These are phyloP conservation scores for Ulota crispa DNA, from an alignment of 225 moss, liverwort and hornwort genomes.

Conservation along the genomic window DNA sequence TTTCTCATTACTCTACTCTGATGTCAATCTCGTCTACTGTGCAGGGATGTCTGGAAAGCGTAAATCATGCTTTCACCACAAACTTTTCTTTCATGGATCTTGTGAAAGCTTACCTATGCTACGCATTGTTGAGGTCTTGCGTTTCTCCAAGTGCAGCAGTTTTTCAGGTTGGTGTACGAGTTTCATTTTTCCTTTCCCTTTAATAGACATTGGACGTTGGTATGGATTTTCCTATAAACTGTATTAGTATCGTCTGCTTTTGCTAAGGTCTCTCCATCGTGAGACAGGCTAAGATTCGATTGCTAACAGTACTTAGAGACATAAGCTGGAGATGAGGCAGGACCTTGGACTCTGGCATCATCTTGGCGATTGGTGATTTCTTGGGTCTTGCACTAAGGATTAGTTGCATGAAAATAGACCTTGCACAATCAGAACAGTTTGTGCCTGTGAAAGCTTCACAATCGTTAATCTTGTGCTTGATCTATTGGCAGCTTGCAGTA, in stretches of 20 bases:
- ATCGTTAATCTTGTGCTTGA: slow-evolving; percentile 27
- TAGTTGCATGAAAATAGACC: background rate
- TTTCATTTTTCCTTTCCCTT: background rate
- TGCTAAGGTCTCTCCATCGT: background rate
- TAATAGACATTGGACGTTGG: background rate
- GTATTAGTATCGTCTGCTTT: background rate
- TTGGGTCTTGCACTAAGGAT: background rate
- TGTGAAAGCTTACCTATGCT: slow-evolving; percentile 94
- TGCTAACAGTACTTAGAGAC: background rate
- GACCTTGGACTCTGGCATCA: slow-evolving; percentile 6
- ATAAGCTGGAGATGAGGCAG: slow-evolving; percentile 12
- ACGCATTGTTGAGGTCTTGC: slow-evolving; percentile 89
- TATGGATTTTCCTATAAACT: background rate
- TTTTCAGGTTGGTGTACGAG: slow-evolving; percentile 70
- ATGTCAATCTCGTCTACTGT: slow-evolving; percentile 5
- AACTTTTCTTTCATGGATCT: slow-evolving; percentile 93
- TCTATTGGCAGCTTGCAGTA: slow-evolving; percentile 69
- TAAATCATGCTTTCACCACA: slow-evolving; percentile 77
- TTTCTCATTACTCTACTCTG: background rate
- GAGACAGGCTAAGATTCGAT: background rate
- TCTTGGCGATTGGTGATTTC: slow-evolving; percentile 17
- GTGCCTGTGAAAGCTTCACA: slow-evolving; percentile 15
- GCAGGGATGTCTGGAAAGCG: slow-evolving; percentile 86
- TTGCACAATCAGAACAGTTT: background rate
- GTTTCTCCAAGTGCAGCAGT: slow-evolving; percentile 73